A percentile compares a stretch with the other conserved stretches of the same genome.
Conservation (phyloP, 2,329 filamentous ascomycete species). For the Furcasterigmium sp. region DNA sequence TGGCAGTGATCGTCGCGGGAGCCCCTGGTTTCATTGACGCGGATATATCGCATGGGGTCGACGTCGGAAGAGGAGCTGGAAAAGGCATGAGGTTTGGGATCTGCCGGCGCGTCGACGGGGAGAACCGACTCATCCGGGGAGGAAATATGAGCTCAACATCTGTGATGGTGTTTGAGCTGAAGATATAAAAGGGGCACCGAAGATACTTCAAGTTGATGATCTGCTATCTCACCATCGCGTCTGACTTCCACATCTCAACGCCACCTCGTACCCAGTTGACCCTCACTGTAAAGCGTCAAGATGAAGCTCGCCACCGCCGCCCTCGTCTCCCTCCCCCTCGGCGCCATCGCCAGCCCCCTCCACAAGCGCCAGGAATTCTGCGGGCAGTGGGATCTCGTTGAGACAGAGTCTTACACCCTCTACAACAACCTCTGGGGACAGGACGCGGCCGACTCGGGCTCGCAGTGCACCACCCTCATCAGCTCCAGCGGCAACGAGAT, state of each 20-base stretch:
- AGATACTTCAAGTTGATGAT: too few species aligned
- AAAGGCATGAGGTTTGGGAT: neutral
- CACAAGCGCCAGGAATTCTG: conserved; percentile 17
- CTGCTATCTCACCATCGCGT: too few species aligned
- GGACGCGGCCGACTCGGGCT: conserved; percentile 23
- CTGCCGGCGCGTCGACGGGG: too few species aligned
- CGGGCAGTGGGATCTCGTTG: conserved; percentile 25
- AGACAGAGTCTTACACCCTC: conserved; percentile 24
- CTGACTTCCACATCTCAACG: too few species aligned
- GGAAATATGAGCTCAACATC: too few species aligned
- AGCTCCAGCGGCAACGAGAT: conserved; percentile 24
- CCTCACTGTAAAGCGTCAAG: too few species aligned
- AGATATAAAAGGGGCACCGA: too few species aligned
- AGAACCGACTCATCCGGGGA: too few species aligned
- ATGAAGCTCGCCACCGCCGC: neutral
- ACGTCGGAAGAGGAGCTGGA: neutral
- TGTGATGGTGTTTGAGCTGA: too few species aligned
- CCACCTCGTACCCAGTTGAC: too few species aligned
- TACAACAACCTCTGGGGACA: conserved; percentile 37
- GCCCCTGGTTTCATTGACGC: neutral
- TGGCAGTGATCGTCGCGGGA: neutral
- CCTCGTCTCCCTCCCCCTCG: conserved; percentile 1
- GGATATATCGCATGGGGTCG: neutral
- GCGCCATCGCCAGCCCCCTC: conserved; percentile 1
- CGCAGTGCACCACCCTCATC: conserved; percentile 34